A percentile compares a stretch with the other conserved stretches of the same genome.
Evolutionary conservation across 2,329 filamentous ascomycete species (phyloP).

Genomic region (Exutisphaerella laricina): DNA sequence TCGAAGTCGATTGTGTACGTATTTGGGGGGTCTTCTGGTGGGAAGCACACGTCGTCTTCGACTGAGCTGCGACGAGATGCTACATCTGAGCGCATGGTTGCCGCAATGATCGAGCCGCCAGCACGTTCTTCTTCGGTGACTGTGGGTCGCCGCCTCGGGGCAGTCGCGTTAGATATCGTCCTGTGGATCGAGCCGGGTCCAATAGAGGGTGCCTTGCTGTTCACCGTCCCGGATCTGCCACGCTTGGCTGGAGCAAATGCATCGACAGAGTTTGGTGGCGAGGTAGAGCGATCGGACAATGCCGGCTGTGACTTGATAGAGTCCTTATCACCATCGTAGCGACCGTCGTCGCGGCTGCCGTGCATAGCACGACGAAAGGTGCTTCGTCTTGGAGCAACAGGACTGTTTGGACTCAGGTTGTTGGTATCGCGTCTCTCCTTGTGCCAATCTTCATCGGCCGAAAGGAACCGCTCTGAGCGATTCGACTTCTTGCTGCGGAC

Average conservation of each 20-base stretch:
- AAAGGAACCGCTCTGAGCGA: conserved; percentile 36
- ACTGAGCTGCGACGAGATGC: conserved; percentile 64
- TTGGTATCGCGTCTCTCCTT: conserved; percentile 22
- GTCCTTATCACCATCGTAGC: conserved; percentile 14
- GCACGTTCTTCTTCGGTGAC: conserved; percentile 43
- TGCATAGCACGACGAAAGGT: conserved; percentile 39
- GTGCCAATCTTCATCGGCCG: conserved; percentile 32
- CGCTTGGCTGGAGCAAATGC: conserved; percentile 90
- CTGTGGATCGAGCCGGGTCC: conserved; percentile 59
- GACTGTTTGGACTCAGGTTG: conserved; percentile 23
- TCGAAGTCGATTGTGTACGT: conserved; percentile 86
- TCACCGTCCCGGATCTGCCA: conserved; percentile 65
- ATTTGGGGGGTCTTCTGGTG: conserved; percentile 70
- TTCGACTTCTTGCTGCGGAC: conserved; percentile 50
- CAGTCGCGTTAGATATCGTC: conserved; percentile 58
- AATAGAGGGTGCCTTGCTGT: conserved; percentile 52
- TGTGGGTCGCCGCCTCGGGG: conserved; percentile 52
- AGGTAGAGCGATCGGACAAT: conserved; percentile 55
- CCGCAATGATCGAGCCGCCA: conserved; percentile 43
- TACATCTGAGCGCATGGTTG: conserved; percentile 54
- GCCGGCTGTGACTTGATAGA: conserved; percentile 15
- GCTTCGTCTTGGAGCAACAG: conserved; percentile 37
- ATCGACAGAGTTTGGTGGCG: conserved; percentile 94
- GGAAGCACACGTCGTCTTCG: conserved; percentile 87
- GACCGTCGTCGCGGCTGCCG: conserved; percentile 22